These are phyloP conservation scores for Rhizoclosmatium sp. DNA, from an alignment of 192 early-diverging fungal genomes.

Conservation along the genomic window DNA sequence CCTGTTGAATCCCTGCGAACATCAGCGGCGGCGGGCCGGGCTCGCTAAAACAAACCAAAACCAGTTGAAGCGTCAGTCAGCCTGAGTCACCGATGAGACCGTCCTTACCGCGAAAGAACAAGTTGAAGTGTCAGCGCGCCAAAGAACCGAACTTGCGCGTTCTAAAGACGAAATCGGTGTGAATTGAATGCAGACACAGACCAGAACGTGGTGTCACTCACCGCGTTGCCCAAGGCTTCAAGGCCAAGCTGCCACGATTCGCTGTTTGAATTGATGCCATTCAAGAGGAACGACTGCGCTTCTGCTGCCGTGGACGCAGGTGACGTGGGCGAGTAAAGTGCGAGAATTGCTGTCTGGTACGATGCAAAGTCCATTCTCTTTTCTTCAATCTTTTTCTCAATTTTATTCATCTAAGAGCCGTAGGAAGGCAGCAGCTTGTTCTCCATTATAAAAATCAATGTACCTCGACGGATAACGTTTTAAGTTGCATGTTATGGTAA, in stretches of 20 bases:
- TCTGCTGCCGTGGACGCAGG: neutral
- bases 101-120: constrained; percentile 7
- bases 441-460: too few relatives aligned
- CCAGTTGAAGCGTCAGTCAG: neutral
- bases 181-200: neutral
- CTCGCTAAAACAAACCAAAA: neutral
- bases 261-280: neutral
- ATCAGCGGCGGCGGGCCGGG: constrained; percentile 17
- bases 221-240: neutral
- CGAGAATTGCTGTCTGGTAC: constrained; percentile 7
- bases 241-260: constrained; percentile 7
- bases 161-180: neutral
- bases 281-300: neutral
- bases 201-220: neutral
- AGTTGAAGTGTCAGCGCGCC: constrained; percentile 22
- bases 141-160: constrained; percentile 28
- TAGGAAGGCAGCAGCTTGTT: too few relatives aligned
- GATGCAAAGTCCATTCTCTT: neutral
- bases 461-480: too few relatives aligned
- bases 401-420: too few relatives aligned
- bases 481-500: too few relatives aligned
- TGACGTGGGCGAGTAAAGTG: neutral
- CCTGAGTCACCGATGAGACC: neutral
- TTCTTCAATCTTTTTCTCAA: neutral
- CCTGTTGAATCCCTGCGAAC: neutral